Evolutionary conservation across 2,329 filamentous ascomycete species (phyloP), one percentile per base, ranked within the genome.

Genomic region (Fusarium devonianum): DNA sequence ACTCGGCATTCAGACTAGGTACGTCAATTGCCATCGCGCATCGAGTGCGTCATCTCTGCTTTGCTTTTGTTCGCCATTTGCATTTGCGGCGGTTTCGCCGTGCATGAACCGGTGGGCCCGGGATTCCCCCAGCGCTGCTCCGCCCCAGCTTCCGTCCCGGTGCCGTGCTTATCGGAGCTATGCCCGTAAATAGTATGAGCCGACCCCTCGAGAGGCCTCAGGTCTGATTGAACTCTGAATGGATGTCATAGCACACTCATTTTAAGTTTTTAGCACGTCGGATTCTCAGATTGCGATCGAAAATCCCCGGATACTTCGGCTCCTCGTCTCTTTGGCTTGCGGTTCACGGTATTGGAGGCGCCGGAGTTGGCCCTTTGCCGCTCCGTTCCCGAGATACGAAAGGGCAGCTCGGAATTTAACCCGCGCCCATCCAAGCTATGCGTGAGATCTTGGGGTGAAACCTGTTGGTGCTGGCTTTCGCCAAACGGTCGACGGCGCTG

Each of bases 391-490:
- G 13, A 33, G 18, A 41, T 33, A 29, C 18, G 33, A n/a, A n/a
- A n/a, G n/a, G n/a, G n/a, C n/a, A n/a, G n/a, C n/a, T n/a, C n/a
- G n/a, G n/a, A n/a, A n/a, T n/a, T n/a, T n/a, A n/a, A n/a, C n/a
- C n/a, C n/a, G n/a, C n/a, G n/a, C n/a, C n/a, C n/a, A n/a, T n/a
- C n/a, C n/a, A n/a, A n/a, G n/a, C n/a, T n/a, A n/a, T n/a, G n/a
- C n/a, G n/a, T n/a, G n/a, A n/a, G 38, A 14, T 23, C 32, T 29
- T 17, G 59, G 50, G 50, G 19, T 38, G 40, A 35, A 42, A 55
- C 22, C 12, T 46, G 32, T 29, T 58, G 54, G 49, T 28, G 36
- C 28, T 18, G 16, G 25, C 18, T 46, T 38, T 38, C 33, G 13
- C 12, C 23, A n/a, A 26, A 33, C 44, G 49, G 44, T 34, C 39